phyloP scores from a whole-genome alignment of 2,329 filamentous ascomycete species.

The Penicillium digitatum region DNA sequence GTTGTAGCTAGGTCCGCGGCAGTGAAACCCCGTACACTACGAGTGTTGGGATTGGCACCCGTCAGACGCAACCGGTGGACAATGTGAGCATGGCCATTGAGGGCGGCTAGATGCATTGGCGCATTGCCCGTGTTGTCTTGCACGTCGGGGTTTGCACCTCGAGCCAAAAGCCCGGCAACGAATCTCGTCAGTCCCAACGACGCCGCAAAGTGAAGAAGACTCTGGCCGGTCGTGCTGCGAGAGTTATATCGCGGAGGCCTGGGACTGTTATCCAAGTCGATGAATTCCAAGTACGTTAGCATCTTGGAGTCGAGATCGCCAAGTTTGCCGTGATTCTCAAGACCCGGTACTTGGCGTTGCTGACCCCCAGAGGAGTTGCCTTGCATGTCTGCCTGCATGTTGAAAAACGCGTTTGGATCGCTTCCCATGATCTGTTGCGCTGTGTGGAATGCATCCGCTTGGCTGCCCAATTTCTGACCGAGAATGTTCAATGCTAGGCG shows the following conservation, averaged over 20 bases:
- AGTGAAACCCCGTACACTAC: conserved; percentile 66
- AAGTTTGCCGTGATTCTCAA: conserved; percentile 42
- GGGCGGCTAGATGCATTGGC: conserved; percentile 73
- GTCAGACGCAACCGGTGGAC: conserved; percentile 69
- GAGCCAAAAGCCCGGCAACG: conserved; percentile 69
- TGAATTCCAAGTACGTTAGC: conserved; percentile 69
- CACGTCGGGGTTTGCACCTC: conserved; percentile 71
- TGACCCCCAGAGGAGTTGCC: conserved; percentile 39
- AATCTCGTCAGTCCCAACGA: conserved; percentile 71
- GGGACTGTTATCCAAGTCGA: conserved; percentile 71
- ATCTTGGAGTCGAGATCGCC: conserved; percentile 63
- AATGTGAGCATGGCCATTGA: conserved; percentile 72
- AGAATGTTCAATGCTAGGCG: conserved; percentile 44
- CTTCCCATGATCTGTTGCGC: conserved; percentile 48
- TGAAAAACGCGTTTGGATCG: conserved; percentile 48
- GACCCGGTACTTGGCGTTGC: conserved; percentile 44
- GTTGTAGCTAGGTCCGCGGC: conserved; percentile 68
- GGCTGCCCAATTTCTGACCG: conserved; percentile 46
- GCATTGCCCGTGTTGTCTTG: conserved; percentile 77
- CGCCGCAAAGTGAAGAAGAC: conserved; percentile 74
- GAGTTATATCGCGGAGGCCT: conserved; percentile 65
- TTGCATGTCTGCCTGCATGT: conserved; percentile 41
- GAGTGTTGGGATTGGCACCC: conserved; percentile 67
- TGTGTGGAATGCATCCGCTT: conserved; percentile 47
- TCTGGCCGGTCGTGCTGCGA: conserved; percentile 64